Percentiles rank a stretch among this genome's conserved stretches.
phyloP scores from a whole-genome alignment of 1,139 yeast species.

The Debaryomyces robertsiae region DNA sequence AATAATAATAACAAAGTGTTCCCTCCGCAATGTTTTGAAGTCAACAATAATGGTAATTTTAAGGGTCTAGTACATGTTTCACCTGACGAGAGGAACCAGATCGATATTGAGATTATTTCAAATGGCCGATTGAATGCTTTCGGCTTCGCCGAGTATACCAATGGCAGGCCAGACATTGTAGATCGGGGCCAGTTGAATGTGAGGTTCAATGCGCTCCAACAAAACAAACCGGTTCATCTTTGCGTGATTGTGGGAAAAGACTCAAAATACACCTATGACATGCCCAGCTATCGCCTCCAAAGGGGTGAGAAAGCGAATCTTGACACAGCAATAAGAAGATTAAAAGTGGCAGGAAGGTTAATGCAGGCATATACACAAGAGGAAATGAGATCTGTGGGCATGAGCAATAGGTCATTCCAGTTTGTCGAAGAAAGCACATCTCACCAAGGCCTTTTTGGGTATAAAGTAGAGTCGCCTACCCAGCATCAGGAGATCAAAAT shows the following conservation, averaged over 20 bases:
- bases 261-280: slow-evolving; percentile 71
- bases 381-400: slow-evolving; percentile 79
- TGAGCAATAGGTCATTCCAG: slow-evolving; percentile 79
- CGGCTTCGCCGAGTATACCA: slow-evolving; percentile 33
- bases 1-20: slow-evolving; percentile 51
- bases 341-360: slow-evolving; percentile 82
- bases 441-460: slow-evolving; percentile 41
- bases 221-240: slow-evolving; percentile 79
- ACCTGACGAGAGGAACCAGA: slow-evolving; percentile 56
- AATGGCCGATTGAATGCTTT: slow-evolving; percentile 27
- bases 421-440: slow-evolving; percentile 64
- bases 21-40: slow-evolving; percentile 74
- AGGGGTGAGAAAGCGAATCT: slow-evolving; percentile 69
- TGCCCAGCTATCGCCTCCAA: slow-evolving; percentile 57
- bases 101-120: slow-evolving; percentile 32
- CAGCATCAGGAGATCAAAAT: slow-evolving; percentile 71
- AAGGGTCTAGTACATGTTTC: slow-evolving; percentile 74
- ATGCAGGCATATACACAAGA: slow-evolving; percentile 95
- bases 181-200: slow-evolving; percentile 37
- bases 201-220: slow-evolving; percentile 58
- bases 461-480: slow-evolving; percentile 31
- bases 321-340: slow-evolving; percentile 71
- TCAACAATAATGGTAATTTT: slow-evolving; percentile 62
- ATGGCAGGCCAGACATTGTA: slow-evolving; percentile 21
- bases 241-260: slow-evolving; percentile 80